phyloP scores from a whole-genome alignment of 345 rosid species.

The Hibiscus tridactylites region DNA sequence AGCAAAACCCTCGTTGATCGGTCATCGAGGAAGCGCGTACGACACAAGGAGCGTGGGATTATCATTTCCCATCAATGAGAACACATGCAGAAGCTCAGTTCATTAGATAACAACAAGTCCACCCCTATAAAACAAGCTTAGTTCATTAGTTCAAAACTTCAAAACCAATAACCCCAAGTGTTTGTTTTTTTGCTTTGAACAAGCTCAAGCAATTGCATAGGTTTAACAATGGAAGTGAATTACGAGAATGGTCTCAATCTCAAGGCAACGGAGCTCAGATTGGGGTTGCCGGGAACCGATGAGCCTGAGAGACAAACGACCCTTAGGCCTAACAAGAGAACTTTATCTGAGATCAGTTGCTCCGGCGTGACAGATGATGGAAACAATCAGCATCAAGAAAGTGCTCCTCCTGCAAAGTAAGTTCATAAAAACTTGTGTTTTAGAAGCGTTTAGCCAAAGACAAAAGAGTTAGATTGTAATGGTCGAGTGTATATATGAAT shows the following conservation, averaged over 20 bases:
- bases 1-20: background rate
- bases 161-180: background rate
- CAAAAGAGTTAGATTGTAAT: background rate
- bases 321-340: slow-evolving; percentile 44
- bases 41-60: slow-evolving; percentile 14
- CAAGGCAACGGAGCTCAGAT: slow-evolving; percentile 67
- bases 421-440: background rate
- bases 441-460: background rate
- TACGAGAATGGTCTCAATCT: slow-evolving; percentile 39
- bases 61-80: slow-evolving; percentile 1
- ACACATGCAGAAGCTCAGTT: slow-evolving; percentile 18
- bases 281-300: slow-evolving; percentile 71
- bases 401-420: slow-evolving; percentile 47
- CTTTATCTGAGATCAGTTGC: slow-evolving; percentile 22
- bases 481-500: background rate
- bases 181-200: background rate
- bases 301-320: slow-evolving; percentile 19
- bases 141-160: too few relatives aligned
- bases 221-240: slow-evolving; percentile 18
- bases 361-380: background rate
- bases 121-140: slow-evolving; percentile 26
- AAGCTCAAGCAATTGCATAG: background rate
- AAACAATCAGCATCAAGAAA: slow-evolving; percentile 7
- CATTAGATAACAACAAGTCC: background rate
- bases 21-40: slow-evolving; percentile 11